Conservation (phyloP, 768 basidiomycete species). For the Podaxis rugospora region DNA sequence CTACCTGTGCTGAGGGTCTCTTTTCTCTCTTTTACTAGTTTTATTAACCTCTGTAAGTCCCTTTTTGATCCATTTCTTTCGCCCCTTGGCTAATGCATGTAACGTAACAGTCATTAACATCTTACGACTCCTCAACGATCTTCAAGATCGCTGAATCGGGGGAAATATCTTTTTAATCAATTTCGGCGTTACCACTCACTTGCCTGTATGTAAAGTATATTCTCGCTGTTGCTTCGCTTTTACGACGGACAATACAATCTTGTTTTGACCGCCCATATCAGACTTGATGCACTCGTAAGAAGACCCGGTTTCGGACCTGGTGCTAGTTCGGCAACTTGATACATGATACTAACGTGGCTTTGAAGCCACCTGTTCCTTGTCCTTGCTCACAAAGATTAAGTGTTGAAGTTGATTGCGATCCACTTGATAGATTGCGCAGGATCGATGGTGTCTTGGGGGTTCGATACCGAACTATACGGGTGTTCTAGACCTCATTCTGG, state of each 20-base stretch:
- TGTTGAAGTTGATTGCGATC: slow-evolving; percentile 33
- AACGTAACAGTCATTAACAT: slow-evolving; percentile 67
- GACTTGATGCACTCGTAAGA: neutral
- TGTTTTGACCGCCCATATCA: neutral
- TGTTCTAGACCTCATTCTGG: slow-evolving; percentile 53
- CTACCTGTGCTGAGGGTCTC: slow-evolving; percentile 14
- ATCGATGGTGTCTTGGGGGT: neutral
- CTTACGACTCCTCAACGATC: slow-evolving; percentile 70
- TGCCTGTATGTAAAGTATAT: slow-evolving; percentile 5
- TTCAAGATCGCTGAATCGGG: slow-evolving; percentile 39
- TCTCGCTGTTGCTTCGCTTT: neutral
- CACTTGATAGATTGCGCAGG: slow-evolving; percentile 20
- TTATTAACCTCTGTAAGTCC: slow-evolving; percentile 80
- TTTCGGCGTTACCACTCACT: neutral
- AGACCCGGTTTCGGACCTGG: too few relatives aligned
- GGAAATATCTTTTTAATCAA: neutral
- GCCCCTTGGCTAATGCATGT: slow-evolving; percentile 9
- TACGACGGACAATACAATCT: neutral
- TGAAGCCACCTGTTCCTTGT: neutral
- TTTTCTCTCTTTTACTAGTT: slow-evolving; percentile 37
- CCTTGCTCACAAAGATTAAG: slow-evolving; percentile 17
- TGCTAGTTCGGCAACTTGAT: neutral
- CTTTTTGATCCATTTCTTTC: neutral
- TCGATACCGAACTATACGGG: slow-evolving; percentile 32
- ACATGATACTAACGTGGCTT: neutral